Evolutionary conservation across 345 rosid genomes (phyloP), one percentile per base, ranked within the genome.

Genomic region (Acer yangbiense): DNA sequence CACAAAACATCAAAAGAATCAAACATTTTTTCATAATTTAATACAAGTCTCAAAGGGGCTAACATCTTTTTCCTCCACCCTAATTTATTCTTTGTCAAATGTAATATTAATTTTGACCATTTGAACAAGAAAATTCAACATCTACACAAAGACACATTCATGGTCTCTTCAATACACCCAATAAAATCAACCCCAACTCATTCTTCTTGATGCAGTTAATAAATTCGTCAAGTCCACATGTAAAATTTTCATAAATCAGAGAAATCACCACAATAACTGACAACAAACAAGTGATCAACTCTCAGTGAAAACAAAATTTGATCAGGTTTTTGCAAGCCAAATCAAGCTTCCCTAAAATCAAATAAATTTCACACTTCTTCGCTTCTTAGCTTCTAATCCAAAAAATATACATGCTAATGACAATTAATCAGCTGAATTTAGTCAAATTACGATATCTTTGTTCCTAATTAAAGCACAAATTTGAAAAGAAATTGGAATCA

Each of bases 1-100:
- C 77, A 74, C 48, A 55, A 21, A 62, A 68, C 4, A 27, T 9
- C 2, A 29, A 76, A 9, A 68, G 21, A 48, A 78, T 41, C 43
- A 35, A 46, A 46, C 8, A 6, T 74, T 29, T 12, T 5, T 35
- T 35, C 23, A 57, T 29, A 16, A 35, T 6, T 17, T 23, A 60
- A 20, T 0, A 10, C 32, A 25, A 6, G 69, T 0, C 29, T 46
- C 32, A 11, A 25, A 35, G 18, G 50, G 29, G 43, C 18, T 74
- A 44, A 63, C n/a, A 27, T 6, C 57, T 25, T 13, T 20, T 57
- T 58, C 43, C 20, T 18, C 4, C 13, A 74, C 8, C 18, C 4
- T 3, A 8, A 16, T 63, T n/a, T 0, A 7, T 41, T 43, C 10
- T 32, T 3, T 8, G 5, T 43, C 43, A 17, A 25, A 4, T 4